Base-by-base conservation (phyloP, 192 early-diverging fungal species). In the Irineochytrium annulatum region DNA sequence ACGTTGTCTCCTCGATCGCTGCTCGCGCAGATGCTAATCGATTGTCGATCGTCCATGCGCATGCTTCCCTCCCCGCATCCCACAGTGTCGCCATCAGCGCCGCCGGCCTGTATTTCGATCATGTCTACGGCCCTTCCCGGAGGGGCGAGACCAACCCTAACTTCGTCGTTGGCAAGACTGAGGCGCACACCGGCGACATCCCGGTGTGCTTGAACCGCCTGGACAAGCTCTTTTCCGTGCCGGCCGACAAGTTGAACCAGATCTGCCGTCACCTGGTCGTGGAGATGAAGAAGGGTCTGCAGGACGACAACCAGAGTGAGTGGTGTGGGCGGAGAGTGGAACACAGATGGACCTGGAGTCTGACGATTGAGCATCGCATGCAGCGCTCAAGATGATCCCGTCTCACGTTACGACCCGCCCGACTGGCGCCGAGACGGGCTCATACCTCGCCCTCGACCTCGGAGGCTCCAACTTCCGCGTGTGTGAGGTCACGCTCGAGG, bases 401-500 rank as follows among this genome's bases (percentile, higher is more conserved):
- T 93, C 92, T 3, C 94, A 86, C 79, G 89, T 97, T 37, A 78
- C 82, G 14, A 68, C 74, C 43, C 75, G 87, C 19, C 94, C 96
- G 2, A 84, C 76, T 22, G 93, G 94, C 27, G 77, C 67, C 34
- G 96, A 98, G 66, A 86, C 76, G 20, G 96, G 96, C 43, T 84
- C 86, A 32, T 95, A 84, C 73, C 75, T 93, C 53, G 91, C 93
- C 3, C 78, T 97, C 43, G 96, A 98, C 59, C 73, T 98, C 55
- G 93, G 94, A 43, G 96, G 93, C 17, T 93, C 92, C 45, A 94
- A 95, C 77, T 80, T 98, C 56, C 86, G 94, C 33, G 88, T 94
- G 24, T 84, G 90, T 62, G 84, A 82, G 34, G 92, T 93, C 24
- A 85, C 83, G 28, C 82, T 98, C 14, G 72, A 87, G 31, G 92